These are phyloP conservation scores for Aureobasidium namibiae DNA, from an alignment of 2,329 filamentous ascomycete genomes.

Conservation along the genomic window DNA sequence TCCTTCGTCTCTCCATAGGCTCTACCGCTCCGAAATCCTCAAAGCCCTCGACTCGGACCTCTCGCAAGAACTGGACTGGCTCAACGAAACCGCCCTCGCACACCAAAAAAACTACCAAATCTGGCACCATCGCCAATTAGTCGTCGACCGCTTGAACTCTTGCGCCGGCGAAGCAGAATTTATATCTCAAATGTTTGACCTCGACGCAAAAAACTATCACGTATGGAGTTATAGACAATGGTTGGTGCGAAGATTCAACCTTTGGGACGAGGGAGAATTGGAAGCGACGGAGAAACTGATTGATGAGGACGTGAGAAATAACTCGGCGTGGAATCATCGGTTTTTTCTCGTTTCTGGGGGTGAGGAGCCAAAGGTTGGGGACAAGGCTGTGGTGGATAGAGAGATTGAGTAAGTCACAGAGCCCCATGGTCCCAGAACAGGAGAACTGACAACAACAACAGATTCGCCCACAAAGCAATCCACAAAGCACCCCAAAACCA, in stretches of 20 bases:
- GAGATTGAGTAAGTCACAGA: constrained; percentile 47
- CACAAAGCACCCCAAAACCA: constrained; percentile 82
- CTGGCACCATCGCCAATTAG: constrained; percentile 61
- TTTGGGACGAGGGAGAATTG: constrained; percentile 54
- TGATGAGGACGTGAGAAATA: constrained; percentile 78
- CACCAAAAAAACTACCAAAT: constrained; percentile 99
- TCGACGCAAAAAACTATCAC: constrained; percentile 96
- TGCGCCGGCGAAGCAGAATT: constrained; percentile 64
- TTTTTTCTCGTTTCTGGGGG: constrained; percentile 86
- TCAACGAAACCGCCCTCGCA: constrained; percentile 72
- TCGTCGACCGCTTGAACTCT: constrained; percentile 49
- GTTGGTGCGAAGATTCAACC: constrained; percentile 56
- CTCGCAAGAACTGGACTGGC: constrained; percentile 69
- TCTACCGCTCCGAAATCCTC: constrained; percentile 79
- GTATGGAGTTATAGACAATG: constrained; percentile 93
- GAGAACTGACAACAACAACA: constrained; percentile 15
- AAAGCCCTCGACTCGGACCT: constrained; percentile 58
- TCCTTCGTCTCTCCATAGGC: too few relatives aligned
- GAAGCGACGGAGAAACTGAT: constrained; percentile 64
- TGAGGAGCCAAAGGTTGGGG: constrained; percentile 33
- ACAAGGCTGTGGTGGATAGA: constrained; percentile 54
- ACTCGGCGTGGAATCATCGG: constrained; percentile 94
- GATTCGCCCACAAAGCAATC: constrained; percentile 61
- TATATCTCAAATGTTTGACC: constrained; percentile 67
- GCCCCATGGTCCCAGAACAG: too few relatives aligned